Conservation (phyloP, 805 yeast species). For the Sugiyamaella lignohabitans region DNA sequence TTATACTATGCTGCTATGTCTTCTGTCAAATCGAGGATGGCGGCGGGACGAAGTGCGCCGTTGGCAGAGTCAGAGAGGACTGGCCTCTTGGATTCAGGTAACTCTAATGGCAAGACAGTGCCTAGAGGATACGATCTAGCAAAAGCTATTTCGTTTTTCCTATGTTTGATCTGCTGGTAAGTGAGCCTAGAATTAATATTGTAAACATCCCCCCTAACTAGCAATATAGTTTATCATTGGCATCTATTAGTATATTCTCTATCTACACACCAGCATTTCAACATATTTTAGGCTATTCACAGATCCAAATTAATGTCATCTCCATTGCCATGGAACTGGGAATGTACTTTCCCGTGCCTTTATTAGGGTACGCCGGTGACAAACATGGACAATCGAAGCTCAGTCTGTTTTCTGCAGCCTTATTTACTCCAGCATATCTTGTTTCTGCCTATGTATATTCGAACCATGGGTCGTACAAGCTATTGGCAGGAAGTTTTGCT, state of each 20-base stretch:
- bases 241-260: constrained; percentile 77
- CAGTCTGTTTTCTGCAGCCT: constrained; percentile 51
- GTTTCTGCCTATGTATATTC: constrained; percentile 38
- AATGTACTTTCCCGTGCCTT: constrained; percentile 76
- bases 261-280: constrained; percentile 69
- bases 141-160: constrained; percentile 9
- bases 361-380: constrained; percentile 76
- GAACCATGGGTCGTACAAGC: constrained; percentile 16
- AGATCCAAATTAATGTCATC: constrained; percentile 63
- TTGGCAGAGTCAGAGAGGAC: background rate
- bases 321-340: constrained; percentile 73
- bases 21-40: background rate
- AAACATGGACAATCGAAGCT: constrained; percentile 75
- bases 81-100: background rate
- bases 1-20: too few relatives aligned
- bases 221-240: constrained; percentile 47
- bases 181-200: background rate
- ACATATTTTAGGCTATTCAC: constrained; percentile 50
- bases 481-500: constrained; percentile 22
- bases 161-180: constrained; percentile 15
- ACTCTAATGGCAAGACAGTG: background rate
- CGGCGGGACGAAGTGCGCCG: background rate
- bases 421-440: constrained; percentile 65
- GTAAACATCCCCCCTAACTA: background rate
- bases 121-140: background rate